Evolutionary conservation across 192 early-diverging fungal genomes (phyloP).

Genomic region (Radiomyces spectabilis): DNA sequence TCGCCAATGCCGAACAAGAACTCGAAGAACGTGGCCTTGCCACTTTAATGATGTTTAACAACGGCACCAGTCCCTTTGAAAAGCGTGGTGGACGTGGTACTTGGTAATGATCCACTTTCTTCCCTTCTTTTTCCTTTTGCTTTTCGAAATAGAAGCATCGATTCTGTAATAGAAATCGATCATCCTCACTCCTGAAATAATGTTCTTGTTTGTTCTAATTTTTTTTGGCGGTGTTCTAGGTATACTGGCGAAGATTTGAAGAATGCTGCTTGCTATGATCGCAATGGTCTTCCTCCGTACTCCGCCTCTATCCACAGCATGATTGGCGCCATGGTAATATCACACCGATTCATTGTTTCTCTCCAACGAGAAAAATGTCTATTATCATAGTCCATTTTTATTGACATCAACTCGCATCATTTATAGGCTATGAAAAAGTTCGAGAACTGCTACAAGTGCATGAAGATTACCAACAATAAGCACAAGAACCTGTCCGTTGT

Average conservation of each 20-base stretch:
- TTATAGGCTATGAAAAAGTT: slow-evolving; percentile 13
- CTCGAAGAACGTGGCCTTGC: slow-evolving; percentile 22
- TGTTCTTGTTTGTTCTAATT: neutral
- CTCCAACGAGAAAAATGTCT: no score
- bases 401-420: no score
- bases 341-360: neutral
- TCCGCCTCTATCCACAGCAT: slow-evolving; percentile 21
- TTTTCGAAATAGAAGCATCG: no score
- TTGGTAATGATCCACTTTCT: slow-evolving; percentile 8
- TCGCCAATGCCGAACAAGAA: slow-evolving; percentile 16
- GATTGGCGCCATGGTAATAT: slow-evolving; percentile 32
- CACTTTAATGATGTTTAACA: slow-evolving; percentile 12
- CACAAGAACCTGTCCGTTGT: slow-evolving; percentile 12
- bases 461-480: slow-evolving; percentile 24
- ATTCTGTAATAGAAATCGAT: no score
- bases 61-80: slow-evolving; percentile 3
- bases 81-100: slow-evolving; percentile 22
- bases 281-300: slow-evolving; percentile 24
- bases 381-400: no score
- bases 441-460: slow-evolving; percentile 30
- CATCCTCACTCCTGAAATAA: neutral
- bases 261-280: slow-evolving; percentile 35
- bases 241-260: slow-evolving; percentile 28
- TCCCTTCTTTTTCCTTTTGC: neutral
- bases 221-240: slow-evolving; percentile 5